Base-by-base conservation (phyloP, 148 eudicot genomes). In the Spergularia bocconei region DNA sequence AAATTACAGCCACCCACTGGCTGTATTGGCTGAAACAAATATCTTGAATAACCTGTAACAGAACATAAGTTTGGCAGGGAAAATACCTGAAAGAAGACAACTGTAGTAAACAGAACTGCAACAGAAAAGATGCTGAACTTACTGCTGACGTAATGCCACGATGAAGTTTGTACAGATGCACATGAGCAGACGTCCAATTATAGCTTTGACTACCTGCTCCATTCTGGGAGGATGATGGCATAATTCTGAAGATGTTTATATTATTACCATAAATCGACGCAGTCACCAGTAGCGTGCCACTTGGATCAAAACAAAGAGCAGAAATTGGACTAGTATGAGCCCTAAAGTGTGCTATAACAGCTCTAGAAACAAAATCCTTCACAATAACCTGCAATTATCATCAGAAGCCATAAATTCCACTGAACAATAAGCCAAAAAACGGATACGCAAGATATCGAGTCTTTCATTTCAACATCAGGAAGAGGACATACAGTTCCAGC, bases 71-170 rank as follows among this genome's bases (percentile, higher is more conserved):
- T 41, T 53, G 51, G 8, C 65, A 11, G 13, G 51, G 36, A 60
- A 20, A 58, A 23, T 41, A 54, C 50, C 33, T 33, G 11, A 60
- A 36, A 11, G 21, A 63, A 36, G 41, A 39, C 4, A 25, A 73
- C 17, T 20, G 11, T 52, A 56, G 38, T 38, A 19, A 15, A 13
- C 48, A 38, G 10, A 21, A 44, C 48, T n/a, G 48, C 12, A 63
- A 51, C 15, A 6, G 69, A 55, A 29, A 19, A 73, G 62, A 65
- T 44, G 73, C 41, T 47, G 41, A 75, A 86, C 91, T 66, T 85
- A 95, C 99, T 66, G 97, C 99, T 59, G 92, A 79, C 29, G 96
- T 95, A 68, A 95, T 77, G 81, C 99, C 99, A 66, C 99, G 99
- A 82, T 89, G 91, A 73, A 95, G 94, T 83, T 89, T 95, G 90